phyloP scores from a whole-genome alignment of 2,329 filamentous ascomycete genomes.

The Exserohilum turcica region DNA sequence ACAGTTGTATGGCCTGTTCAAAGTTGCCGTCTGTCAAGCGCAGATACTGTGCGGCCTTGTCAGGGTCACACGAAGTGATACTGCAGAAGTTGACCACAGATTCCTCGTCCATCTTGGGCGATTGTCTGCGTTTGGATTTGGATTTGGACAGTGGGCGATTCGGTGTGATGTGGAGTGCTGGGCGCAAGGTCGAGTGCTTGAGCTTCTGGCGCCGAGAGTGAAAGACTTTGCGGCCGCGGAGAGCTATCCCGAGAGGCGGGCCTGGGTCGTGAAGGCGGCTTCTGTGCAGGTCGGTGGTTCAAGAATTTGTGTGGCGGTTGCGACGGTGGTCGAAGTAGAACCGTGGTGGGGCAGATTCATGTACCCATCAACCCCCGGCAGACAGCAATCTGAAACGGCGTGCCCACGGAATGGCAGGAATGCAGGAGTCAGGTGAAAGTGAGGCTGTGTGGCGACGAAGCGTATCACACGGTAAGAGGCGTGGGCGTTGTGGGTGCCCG shows the following conservation, averaged over 20 bases:
- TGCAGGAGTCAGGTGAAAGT: neutral
- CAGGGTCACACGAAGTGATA: conserved; percentile 76
- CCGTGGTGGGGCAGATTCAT: conserved; percentile 31
- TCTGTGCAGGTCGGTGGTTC: neutral
- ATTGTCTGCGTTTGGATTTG: conserved; percentile 7
- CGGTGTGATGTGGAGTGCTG: neutral
- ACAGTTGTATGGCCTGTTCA: conserved; percentile 85
- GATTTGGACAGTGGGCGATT: neutral
- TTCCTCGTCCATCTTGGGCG: conserved; percentile 53
- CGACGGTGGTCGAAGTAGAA: conserved; percentile 20
- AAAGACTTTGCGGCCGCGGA: neutral
- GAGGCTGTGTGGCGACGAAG: neutral
- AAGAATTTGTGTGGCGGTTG: conserved; percentile 15
- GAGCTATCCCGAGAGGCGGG: conserved; percentile 1
- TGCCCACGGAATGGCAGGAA: neutral
- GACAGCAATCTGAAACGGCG: conserved; percentile 1
- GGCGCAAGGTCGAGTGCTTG: neutral
- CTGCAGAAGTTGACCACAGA: conserved; percentile 75
- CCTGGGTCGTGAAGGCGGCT: neutral
- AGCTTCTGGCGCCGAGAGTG: neutral
- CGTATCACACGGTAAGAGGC: conserved; percentile 7
- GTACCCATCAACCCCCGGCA: conserved; percentile 18
- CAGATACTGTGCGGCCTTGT: conserved; percentile 81
- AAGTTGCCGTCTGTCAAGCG: conserved; percentile 83
- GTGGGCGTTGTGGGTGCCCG: conserved; percentile 1